Conservation (phyloP, 2,329 filamentous ascomycete species). For the Emmonsia crescens region DNA sequence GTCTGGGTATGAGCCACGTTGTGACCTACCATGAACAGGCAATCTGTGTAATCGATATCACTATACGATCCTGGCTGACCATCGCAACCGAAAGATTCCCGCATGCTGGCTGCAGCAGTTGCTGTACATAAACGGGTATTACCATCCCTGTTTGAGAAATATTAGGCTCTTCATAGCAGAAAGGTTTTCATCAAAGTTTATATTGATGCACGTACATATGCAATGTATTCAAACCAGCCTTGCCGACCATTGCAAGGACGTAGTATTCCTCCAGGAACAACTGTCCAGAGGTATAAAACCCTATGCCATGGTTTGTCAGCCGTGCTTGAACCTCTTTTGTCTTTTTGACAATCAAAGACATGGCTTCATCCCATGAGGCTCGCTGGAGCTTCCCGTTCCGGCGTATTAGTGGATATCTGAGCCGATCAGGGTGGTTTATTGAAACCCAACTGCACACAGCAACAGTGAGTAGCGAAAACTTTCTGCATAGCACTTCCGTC, state of each 20-base stretch:
- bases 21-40: constrained; percentile 29
- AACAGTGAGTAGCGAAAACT: not conserved
- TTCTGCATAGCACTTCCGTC: not conserved
- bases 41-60: constrained; percentile 29
- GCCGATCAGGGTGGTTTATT: too few species aligned
- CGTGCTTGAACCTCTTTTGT: too few species aligned
- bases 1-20: constrained; percentile 30
- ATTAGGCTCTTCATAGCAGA: not conserved
- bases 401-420: too few species aligned
- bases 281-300: constrained; percentile 31
- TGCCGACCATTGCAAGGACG: constrained; percentile 29
- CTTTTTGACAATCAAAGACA: too few species aligned
- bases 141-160: constrained; percentile 22
- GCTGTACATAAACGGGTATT: constrained; percentile 32
- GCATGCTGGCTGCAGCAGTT: constrained; percentile 30
- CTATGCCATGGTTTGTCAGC: constrained; percentile 29
- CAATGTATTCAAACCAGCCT: constrained; percentile 28
- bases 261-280: constrained; percentile 33
- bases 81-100: constrained; percentile 30
- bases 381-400: too few species aligned
- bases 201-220: constrained; percentile 22
- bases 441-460: constrained; percentile 19
- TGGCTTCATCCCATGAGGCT: constrained; percentile 30
- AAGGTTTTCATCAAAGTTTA: not conserved
- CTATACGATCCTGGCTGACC: constrained; percentile 29